These are phyloP conservation scores for Podospora anserina DNA, from an alignment of 495 filamentous ascomycete genomes.

Conservation along the genomic window DNA sequence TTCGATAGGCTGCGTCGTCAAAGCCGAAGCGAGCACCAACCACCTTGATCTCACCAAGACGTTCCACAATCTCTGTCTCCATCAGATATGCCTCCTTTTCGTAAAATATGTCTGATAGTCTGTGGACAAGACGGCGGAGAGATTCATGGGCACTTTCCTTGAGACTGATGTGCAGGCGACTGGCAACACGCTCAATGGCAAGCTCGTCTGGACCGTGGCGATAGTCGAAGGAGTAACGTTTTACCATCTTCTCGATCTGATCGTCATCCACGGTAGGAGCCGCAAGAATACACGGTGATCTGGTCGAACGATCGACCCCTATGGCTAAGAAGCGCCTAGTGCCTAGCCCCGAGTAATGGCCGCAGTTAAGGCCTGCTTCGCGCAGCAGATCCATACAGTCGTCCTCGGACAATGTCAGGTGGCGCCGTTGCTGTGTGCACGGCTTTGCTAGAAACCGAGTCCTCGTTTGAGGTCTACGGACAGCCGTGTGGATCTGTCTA, in stretches of 20 bases:
- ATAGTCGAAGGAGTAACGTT: conserved; percentile 64
- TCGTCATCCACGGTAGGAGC: conserved; percentile 47
- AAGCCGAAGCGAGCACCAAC: conserved; percentile 57
- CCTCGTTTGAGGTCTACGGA: conserved; percentile 18
- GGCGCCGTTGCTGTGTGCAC: conserved; percentile 46
- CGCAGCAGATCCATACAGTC: conserved; percentile 61
- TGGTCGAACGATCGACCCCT: conserved; percentile 60
- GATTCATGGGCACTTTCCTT: conserved; percentile 26
- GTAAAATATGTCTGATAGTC: conserved; percentile 59
- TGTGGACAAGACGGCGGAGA: conserved; percentile 50
- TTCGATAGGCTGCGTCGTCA: conserved; percentile 75
- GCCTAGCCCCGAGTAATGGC: conserved; percentile 38
- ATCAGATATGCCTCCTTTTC: conserved; percentile 66
- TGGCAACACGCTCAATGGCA: conserved; percentile 43
- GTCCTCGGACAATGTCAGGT: conserved; percentile 56
- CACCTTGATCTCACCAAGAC: conserved; percentile 46
- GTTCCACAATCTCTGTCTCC: conserved; percentile 45
- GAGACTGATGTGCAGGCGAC: conserved; percentile 25
- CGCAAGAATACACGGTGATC: conserved; percentile 65
- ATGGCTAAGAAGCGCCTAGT: conserved; percentile 52
- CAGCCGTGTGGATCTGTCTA: conserved; percentile 52
- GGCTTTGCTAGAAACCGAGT: not conserved
- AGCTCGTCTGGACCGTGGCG: conserved; percentile 46
- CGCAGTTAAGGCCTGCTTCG: conserved; percentile 45
- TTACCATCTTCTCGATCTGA: conserved; percentile 33